These are phyloP conservation scores for Aureobasidium sp. DNA, from an alignment of 2,329 filamentous ascomycete genomes.

Conservation along the genomic window DNA sequence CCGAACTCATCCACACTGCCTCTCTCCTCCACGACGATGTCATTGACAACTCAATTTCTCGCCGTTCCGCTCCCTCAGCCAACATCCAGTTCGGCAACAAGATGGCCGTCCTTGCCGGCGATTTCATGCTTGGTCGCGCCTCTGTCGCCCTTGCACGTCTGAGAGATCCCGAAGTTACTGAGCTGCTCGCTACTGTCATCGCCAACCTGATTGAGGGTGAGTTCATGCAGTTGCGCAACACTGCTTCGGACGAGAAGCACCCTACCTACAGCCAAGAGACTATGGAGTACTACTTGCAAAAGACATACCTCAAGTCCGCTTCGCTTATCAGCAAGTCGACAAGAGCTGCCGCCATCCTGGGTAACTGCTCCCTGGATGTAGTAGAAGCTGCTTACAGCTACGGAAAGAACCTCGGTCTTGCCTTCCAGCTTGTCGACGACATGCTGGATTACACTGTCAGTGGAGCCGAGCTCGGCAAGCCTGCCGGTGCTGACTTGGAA, in stretches of 20 bases:
- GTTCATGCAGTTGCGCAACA: conserved; percentile 99
- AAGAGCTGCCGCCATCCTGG: conserved; percentile 78
- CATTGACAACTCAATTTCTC: conserved; percentile 82
- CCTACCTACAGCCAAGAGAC: conserved; percentile 83
- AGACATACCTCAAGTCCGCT: conserved; percentile 96
- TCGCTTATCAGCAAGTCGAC: conserved; percentile 95
- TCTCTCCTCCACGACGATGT: conserved; percentile 97
- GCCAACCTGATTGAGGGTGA: conserved; percentile 97
- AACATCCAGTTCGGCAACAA: conserved; percentile 98
- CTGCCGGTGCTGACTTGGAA: conserved; percentile 87
- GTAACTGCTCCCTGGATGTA: conserved; percentile 64
- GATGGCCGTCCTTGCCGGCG: conserved; percentile 96
- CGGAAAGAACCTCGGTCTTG: conserved; percentile 85
- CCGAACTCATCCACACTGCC: conserved; percentile 93
- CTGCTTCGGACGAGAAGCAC: conserved; percentile 73
- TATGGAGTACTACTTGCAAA: conserved; percentile 88
- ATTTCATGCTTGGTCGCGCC: conserved; percentile 86
- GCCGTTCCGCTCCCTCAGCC: conserved; percentile 76
- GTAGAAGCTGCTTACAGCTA: conserved; percentile 89
- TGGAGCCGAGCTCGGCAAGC: conserved; percentile 81
- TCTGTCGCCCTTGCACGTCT: conserved; percentile 88
- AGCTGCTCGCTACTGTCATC: conserved; percentile 91
- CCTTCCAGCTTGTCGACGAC: conserved; percentile 96
- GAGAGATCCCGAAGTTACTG: conserved; percentile 86
- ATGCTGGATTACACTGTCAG: conserved; percentile 93